phyloP scores from a whole-genome alignment of 1,139 yeast genomes.

The Ashbya aceris region DNA sequence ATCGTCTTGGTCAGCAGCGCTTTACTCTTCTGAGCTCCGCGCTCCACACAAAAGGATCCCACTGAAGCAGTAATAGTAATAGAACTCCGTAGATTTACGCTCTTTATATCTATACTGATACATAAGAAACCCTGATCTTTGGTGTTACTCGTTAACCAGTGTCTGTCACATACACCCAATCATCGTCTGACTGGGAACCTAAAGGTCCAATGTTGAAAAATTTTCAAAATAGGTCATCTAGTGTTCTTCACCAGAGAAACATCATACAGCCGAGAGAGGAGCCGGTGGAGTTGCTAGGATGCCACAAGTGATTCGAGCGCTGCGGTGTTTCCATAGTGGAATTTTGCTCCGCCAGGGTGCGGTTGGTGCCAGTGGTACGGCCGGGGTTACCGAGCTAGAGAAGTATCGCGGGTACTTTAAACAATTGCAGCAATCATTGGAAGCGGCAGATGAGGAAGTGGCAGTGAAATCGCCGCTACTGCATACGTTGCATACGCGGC shows the following conservation, averaged over 20 bases:
- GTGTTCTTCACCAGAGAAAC: too few relatives aligned
- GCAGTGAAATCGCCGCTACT: conserved; percentile 57
- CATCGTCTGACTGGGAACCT: too few relatives aligned
- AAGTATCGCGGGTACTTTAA: conserved; percentile 21
- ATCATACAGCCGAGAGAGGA: too few relatives aligned
- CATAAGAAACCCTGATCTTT: too few relatives aligned
- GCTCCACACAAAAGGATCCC: not conserved
- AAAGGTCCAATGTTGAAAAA: too few relatives aligned
- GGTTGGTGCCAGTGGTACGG: not conserved
- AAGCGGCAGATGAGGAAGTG: conserved; percentile 35
- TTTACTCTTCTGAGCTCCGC: conserved; percentile 3
- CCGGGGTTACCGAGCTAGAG: conserved; percentile 10
- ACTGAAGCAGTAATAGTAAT: too few relatives aligned
- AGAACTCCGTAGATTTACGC: too few relatives aligned
- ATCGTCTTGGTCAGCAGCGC: conserved; percentile 6
- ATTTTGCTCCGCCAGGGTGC: not conserved
- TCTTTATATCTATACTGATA: too few relatives aligned
- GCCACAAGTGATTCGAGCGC: conserved; percentile 1
- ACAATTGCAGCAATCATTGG: conserved; percentile 14
- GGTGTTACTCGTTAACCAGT: too few relatives aligned
- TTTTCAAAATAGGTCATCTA: too few relatives aligned
- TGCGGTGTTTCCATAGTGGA: not conserved
- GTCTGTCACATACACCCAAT: too few relatives aligned
- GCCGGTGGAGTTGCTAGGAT: not conserved
- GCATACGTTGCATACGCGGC: conserved; percentile 71